phyloP scores from a whole-genome alignment of 768 basidiomycete species.

The Tephrocybe sp. region DNA sequence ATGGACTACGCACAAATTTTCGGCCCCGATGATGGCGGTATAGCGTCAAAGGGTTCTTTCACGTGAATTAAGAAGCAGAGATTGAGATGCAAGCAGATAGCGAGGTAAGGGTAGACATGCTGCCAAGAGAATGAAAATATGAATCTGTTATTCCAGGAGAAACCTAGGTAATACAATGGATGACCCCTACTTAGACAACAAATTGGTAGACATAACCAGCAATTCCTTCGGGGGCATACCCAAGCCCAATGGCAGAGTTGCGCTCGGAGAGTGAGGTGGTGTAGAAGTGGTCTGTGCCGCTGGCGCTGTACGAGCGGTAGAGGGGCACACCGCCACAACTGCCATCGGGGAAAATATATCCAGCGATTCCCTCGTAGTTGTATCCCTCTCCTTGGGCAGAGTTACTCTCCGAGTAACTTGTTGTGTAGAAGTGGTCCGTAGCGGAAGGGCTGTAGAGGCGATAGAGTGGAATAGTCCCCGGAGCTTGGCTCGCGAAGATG shows the following conservation, averaged over 20 bases:
- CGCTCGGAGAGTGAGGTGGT: slow-evolving; percentile 17
- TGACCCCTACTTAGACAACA: background rate
- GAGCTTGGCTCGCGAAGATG: slow-evolving; percentile 11
- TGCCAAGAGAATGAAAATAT: background rate
- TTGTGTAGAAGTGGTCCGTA: slow-evolving; percentile 25
- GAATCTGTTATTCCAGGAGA: background rate
- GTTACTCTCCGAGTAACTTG: slow-evolving; percentile 12
- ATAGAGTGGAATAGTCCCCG: slow-evolving; percentile 20
- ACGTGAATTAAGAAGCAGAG: too few relatives aligned
- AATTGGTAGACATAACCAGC: slow-evolving; percentile 4
- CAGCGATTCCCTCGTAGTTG: slow-evolving; percentile 16
- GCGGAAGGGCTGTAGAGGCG: slow-evolving; percentile 14
- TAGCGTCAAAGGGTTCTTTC: too few relatives aligned
- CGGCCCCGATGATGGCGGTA: too few relatives aligned
- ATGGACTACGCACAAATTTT: too few relatives aligned
- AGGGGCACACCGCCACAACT: slow-evolving; percentile 15
- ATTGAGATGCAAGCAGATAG: too few relatives aligned
- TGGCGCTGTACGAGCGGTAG: slow-evolving; percentile 17
- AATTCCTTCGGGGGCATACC: slow-evolving; percentile 3
- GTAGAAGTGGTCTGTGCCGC: slow-evolving; percentile 20
- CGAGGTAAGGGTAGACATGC: too few relatives aligned
- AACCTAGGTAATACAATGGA: background rate
- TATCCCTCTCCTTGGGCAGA: slow-evolving; percentile 16
- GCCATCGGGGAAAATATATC: slow-evolving; percentile 12
- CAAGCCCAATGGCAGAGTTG: slow-evolving; percentile 3